Evolutionary conservation across 257 asterid genomes (phyloP).

Genomic region (Solanum pennellii): DNA sequence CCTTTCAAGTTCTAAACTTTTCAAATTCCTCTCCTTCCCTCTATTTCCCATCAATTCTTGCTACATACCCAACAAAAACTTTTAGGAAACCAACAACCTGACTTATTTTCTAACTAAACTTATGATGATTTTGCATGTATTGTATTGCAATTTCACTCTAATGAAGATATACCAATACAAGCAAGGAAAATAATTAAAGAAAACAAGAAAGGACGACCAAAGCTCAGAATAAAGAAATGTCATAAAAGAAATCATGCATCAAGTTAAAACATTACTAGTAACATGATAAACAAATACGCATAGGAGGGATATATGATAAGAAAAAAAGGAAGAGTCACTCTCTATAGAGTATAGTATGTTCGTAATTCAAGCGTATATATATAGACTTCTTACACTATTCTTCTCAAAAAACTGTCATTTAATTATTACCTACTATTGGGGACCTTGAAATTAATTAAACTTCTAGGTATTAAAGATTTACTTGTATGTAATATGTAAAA

Average conservation of each 20-base stretch:
- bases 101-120: background rate
- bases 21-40: too few species aligned
- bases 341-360: background rate
- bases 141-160: background rate
- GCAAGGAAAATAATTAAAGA: background rate
- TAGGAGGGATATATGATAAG: background rate
- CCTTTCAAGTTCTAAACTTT: too few species aligned
- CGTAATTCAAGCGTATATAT: background rate
- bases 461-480: too few species aligned
- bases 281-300: background rate
- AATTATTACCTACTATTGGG: too few species aligned
- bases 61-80: too few species aligned
- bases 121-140: background rate
- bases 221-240: too few species aligned
- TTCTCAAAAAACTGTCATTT: too few species aligned
- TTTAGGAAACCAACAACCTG: background rate
- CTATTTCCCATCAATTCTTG: too few species aligned
- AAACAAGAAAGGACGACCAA: background rate
- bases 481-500: too few species aligned
- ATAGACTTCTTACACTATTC: too few species aligned
- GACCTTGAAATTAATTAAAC: too few species aligned
- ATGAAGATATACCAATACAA: background rate
- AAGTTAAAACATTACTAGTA: background rate
- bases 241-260: background rate
- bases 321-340: background rate